These are phyloP conservation scores for Echeveria elegans DNA, from an alignment of 164 flowering plant species.

Conservation along the genomic window DNA sequence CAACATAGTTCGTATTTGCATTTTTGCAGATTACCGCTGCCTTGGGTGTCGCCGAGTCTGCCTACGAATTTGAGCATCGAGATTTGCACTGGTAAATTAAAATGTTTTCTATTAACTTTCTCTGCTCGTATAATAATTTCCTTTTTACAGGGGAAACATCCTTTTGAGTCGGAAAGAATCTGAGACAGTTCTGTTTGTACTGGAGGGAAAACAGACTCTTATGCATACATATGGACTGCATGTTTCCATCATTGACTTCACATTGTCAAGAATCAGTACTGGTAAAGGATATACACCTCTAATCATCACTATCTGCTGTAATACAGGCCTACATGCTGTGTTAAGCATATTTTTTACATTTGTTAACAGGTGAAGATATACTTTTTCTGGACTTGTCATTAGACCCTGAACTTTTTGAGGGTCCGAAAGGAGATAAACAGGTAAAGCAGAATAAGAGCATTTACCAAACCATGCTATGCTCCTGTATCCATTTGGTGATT, in stretches of 20 bases:
- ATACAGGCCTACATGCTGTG: background rate
- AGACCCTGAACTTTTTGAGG: constrained; percentile 82
- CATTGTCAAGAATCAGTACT: constrained; percentile 84
- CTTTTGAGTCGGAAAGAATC: constrained; percentile 58
- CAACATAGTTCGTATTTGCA: background rate
- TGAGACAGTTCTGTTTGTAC: constrained; percentile 34
- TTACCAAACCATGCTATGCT: background rate
- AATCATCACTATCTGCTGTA: background rate
- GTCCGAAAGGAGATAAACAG: constrained; percentile 89
- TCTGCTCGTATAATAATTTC: background rate
- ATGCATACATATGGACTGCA: constrained; percentile 53
- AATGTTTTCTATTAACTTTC: background rate
- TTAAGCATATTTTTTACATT: background rate
- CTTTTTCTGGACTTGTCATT: constrained; percentile 72
- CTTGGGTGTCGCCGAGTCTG: constrained; percentile 90
- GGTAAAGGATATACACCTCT: constrained; percentile 27
- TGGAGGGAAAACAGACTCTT: constrained; percentile 53
- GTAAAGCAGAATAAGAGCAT: constrained; percentile 30
- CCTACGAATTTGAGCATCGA: constrained; percentile 89
- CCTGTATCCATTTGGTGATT: background rate
- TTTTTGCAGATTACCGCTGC: constrained; percentile 65
- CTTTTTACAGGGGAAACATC: constrained; percentile 77
- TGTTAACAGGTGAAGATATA: constrained; percentile 59
- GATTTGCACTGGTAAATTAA: constrained; percentile 77
- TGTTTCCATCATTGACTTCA: constrained; percentile 78